A percentile compares a stretch with the other conserved stretches of the same genome.
These are phyloP conservation scores for Cylindrodendrum hubeiense DNA, from an alignment of 2,329 filamentous ascomycete genomes.

Conservation along the genomic window DNA sequence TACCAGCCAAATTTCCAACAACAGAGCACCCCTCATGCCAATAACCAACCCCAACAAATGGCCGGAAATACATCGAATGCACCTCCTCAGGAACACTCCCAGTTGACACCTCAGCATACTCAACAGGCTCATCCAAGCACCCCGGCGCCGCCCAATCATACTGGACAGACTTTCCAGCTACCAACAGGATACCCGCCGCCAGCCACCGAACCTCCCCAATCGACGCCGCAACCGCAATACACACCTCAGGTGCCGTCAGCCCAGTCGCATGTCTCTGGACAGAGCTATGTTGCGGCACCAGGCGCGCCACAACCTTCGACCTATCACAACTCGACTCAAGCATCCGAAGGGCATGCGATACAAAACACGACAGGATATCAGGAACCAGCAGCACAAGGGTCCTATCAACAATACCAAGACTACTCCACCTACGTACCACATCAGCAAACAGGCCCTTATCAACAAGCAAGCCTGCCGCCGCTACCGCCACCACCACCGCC, in stretches of 20 bases:
- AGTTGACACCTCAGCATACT: not conserved
- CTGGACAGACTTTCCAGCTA: not conserved
- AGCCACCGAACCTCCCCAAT: not conserved
- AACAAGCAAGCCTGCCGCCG: not conserved
- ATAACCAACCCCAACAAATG: not conserved
- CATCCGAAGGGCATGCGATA: not conserved
- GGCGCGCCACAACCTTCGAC: not conserved
- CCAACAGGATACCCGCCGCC: conserved; percentile 8
- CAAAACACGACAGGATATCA: not conserved
- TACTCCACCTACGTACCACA: not conserved
- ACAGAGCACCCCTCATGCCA: not conserved
- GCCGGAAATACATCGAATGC: too few relatives aligned
- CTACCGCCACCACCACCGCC: not conserved
- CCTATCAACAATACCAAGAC: conserved; percentile 5
- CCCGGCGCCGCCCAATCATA: not conserved
- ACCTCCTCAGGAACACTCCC: not conserved
- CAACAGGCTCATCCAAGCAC: not conserved
- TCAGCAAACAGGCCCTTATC: not conserved
- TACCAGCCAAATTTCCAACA: too few relatives aligned
- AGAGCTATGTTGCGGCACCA: not conserved
- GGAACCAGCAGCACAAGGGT: not conserved
- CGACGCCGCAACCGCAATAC: not conserved
- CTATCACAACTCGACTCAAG: not conserved
- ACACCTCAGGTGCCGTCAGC: not conserved
- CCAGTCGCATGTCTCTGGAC: not conserved